Evolutionary conservation across 1,139 yeast genomes (phyloP).

Genomic region (Yamadazyma oceani): DNA sequence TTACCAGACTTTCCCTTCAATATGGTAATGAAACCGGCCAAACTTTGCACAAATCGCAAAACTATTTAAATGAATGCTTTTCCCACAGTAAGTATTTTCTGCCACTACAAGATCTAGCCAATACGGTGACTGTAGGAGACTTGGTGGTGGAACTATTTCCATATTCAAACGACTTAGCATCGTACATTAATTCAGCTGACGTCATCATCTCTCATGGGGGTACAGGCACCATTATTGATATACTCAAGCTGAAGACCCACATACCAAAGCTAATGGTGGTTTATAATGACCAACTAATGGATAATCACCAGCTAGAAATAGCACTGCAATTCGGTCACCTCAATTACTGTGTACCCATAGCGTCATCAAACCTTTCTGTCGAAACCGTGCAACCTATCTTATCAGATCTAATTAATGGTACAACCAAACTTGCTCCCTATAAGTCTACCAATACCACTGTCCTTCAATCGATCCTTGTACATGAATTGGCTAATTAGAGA

Average conservation of each 20-base stretch:
- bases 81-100: background rate
- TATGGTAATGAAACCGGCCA: slow-evolving; percentile 56
- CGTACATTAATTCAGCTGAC: slow-evolving; percentile 42
- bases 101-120: background rate
- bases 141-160: slow-evolving; percentile 41
- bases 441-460: background rate
- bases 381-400: background rate
- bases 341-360: slow-evolving; percentile 9
- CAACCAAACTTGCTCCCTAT: background rate
- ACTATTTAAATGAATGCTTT: slow-evolving; percentile 21
- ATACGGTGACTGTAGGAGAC: slow-evolving; percentile 2
- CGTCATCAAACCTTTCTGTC: slow-evolving; percentile 4
- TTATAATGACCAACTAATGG: slow-evolving; percentile 69
- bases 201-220: slow-evolving; percentile 89
- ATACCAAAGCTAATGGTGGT: slow-evolving; percentile 59
- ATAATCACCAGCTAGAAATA: slow-evolving; percentile 83
- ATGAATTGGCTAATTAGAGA: background rate
- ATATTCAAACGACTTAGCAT: slow-evolving; percentile 42
- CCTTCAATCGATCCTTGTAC: slow-evolving; percentile 1
- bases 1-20: slow-evolving; percentile 36
- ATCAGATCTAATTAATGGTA: background rate
- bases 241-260: slow-evolving; percentile 49
- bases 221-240: slow-evolving; percentile 87
- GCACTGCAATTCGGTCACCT: slow-evolving; percentile 37
- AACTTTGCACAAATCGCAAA: slow-evolving; percentile 23